Conservation (phyloP, 2,329 filamentous ascomycete species). For the Helminthosporium solani region DNA sequence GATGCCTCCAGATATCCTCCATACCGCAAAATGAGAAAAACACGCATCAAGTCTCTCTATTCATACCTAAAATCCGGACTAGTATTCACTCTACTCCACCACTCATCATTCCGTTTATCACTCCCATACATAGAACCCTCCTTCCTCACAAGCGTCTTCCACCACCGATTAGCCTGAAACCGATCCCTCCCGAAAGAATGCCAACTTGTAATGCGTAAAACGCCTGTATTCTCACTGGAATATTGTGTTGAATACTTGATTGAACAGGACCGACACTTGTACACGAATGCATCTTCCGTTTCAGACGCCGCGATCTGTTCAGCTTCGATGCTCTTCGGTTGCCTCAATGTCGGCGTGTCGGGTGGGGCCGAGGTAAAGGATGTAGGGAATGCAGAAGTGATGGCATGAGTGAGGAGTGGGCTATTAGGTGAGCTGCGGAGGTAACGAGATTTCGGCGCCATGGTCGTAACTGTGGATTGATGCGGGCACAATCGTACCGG, state of each 20-base stretch:
- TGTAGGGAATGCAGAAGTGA: background rate
- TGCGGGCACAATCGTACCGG: constrained; percentile 4
- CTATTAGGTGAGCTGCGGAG: background rate
- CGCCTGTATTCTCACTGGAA: background rate
- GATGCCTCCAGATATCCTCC: too few relatives aligned
- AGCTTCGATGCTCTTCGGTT: background rate
- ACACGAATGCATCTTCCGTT: background rate
- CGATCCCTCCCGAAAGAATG: constrained; percentile 9
- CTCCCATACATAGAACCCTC: background rate
- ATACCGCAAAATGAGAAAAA: too few relatives aligned
- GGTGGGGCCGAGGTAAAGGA: background rate
- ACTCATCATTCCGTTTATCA: constrained; percentile 11
- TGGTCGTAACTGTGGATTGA: constrained; percentile 1
- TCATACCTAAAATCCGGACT: constrained; percentile 4
- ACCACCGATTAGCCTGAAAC: constrained; percentile 7
- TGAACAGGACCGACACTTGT: constrained; percentile 7
- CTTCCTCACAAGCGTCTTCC: constrained; percentile 6
- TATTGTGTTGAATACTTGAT: constrained; percentile 2
- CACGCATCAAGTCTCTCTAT: too few relatives aligned
- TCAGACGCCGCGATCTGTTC: background rate
- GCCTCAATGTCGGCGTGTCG: background rate
- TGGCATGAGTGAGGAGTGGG: constrained; percentile 1
- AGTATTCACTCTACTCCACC: constrained; percentile 1
- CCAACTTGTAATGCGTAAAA: constrained; percentile 6
- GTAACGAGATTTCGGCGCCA: background rate